These are phyloP conservation scores for Guyanaporus albipodus DNA, from an alignment of 768 basidiomycete species.

Conservation along the genomic window DNA sequence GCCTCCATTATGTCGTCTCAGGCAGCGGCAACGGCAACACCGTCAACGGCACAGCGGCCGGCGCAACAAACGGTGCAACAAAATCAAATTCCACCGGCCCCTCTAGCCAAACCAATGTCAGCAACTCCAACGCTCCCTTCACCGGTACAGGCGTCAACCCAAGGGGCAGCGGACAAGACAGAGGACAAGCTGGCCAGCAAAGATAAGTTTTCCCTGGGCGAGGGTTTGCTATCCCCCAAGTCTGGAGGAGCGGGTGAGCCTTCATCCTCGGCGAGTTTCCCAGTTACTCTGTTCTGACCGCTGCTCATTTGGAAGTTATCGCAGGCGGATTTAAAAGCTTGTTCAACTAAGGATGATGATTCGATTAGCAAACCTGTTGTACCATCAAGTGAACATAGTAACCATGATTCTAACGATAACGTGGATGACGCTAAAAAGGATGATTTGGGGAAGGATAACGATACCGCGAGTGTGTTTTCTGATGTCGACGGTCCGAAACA, in stretches of 20 bases:
- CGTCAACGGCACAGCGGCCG: neutral
- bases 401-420: constrained; percentile 21
- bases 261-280: constrained; percentile 30
- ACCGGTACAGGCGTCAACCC: neutral
- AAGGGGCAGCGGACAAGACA: constrained; percentile 6
- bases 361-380: constrained; percentile 25
- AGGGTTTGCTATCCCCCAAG: neutral
- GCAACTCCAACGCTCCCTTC: neutral
- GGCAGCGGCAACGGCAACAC: neutral
- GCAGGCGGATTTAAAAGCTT: constrained; percentile 14
- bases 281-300: constrained; percentile 23
- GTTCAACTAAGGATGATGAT: constrained; percentile 13
- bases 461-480: constrained; percentile 11
- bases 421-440: constrained; percentile 25
- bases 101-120: neutral
- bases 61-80: neutral
- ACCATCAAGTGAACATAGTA: constrained; percentile 24
- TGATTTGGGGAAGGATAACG: constrained; percentile 26
- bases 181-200: neutral
- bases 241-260: constrained; percentile 29
- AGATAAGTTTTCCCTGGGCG: too few relatives aligned
- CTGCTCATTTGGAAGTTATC: constrained; percentile 23
- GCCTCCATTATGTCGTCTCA: constrained; percentile 12
- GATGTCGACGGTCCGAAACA: constrained; percentile 17
- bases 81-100: neutral